Evolutionary conservation across 1,139 yeast species (phyloP).

Genomic region (Hansenula anomala): DNA sequence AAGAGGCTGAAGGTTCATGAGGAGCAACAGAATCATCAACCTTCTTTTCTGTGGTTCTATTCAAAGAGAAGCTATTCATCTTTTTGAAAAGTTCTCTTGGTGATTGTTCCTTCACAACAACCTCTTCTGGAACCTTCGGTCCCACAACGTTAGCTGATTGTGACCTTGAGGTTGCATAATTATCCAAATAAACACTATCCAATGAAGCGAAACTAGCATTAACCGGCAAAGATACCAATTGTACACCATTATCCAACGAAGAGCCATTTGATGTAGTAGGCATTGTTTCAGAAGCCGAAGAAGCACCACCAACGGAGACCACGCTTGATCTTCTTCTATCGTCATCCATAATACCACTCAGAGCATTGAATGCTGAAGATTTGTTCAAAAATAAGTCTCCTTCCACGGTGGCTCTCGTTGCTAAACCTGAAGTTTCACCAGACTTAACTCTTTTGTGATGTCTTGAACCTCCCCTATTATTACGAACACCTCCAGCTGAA

Average conservation of each 20-base stretch:
- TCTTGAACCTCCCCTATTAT: neutral
- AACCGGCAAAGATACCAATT: conserved; percentile 42
- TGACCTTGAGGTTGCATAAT: no score
- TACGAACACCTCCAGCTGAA: neutral
- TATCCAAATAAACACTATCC: conserved; percentile 66
- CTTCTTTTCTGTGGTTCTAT: conserved; percentile 10
- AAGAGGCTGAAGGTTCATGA: conserved; percentile 11
- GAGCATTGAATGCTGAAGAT: conserved; percentile 45
- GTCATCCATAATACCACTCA: conserved; percentile 44
- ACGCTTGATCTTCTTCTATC: conserved; percentile 32
- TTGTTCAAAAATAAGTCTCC: conserved; percentile 48
- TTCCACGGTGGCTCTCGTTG: conserved; percentile 49
- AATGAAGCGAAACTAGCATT: conserved; percentile 75
- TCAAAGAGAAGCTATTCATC: conserved; percentile 17
- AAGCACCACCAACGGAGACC: conserved; percentile 7
- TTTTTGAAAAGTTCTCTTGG: conserved; percentile 5
- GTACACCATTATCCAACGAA: conserved; percentile 12
- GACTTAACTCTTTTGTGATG: conserved; percentile 20
- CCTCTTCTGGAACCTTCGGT: conserved; percentile 4
- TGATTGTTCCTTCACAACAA: conserved; percentile 3
- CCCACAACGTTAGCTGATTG: no score
- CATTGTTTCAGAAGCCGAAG: conserved; percentile 10
- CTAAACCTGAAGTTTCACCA: conserved; percentile 21
- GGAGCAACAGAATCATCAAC: conserved; percentile 16
- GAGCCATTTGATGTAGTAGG: conserved; percentile 17